These are phyloP conservation scores for Backusella mclennaniae DNA, from an alignment of 192 early-diverging fungal species.

Conservation along the genomic window DNA sequence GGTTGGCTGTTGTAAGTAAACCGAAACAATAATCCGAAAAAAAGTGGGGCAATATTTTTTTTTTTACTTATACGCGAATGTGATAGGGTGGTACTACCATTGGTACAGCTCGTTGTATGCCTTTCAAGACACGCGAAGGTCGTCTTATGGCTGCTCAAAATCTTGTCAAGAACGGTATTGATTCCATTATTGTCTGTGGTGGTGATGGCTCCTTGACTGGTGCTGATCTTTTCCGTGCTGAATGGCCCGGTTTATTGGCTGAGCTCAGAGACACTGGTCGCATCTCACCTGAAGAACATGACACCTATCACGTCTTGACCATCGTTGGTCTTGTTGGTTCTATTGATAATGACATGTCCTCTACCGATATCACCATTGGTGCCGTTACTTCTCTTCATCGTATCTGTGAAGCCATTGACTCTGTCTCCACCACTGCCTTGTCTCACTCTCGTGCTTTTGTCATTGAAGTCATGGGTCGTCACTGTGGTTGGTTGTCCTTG, in stretches of 20 bases:
- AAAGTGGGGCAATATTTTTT: slow-evolving; percentile 6
- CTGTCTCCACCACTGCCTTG: slow-evolving; percentile 86
- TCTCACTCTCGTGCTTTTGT: slow-evolving; percentile 97
- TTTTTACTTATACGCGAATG: neutral
- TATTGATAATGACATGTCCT: slow-evolving; percentile 94
- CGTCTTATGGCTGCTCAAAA: slow-evolving; percentile 81
- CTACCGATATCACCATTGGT: slow-evolving; percentile 94
- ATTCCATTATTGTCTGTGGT: slow-evolving; percentile 92
- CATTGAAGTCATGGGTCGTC: slow-evolving; percentile 97
- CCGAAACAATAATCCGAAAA: neutral
- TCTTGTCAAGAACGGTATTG: slow-evolving; percentile 89
- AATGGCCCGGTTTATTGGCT: slow-evolving; percentile 84
- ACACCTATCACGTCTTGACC: slow-evolving; percentile 66
- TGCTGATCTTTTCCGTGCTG: slow-evolving; percentile 85
- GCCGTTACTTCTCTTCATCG: slow-evolving; percentile 90
- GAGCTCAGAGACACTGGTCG: slow-evolving; percentile 65
- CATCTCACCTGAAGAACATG: slow-evolving; percentile 61
- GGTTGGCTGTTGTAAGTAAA: slow-evolving; percentile 62
- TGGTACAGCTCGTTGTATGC: slow-evolving; percentile 87
- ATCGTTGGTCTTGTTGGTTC: slow-evolving; percentile 97
- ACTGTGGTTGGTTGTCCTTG: slow-evolving; percentile 94
- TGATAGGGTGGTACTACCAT: slow-evolving; percentile 88
- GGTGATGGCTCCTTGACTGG: slow-evolving; percentile 98
- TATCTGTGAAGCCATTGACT: slow-evolving; percentile 95
- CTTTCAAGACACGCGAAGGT: slow-evolving; percentile 83